phyloP scores from a whole-genome alignment of 441 rosid genomes.

The Erodium trifolium region DNA sequence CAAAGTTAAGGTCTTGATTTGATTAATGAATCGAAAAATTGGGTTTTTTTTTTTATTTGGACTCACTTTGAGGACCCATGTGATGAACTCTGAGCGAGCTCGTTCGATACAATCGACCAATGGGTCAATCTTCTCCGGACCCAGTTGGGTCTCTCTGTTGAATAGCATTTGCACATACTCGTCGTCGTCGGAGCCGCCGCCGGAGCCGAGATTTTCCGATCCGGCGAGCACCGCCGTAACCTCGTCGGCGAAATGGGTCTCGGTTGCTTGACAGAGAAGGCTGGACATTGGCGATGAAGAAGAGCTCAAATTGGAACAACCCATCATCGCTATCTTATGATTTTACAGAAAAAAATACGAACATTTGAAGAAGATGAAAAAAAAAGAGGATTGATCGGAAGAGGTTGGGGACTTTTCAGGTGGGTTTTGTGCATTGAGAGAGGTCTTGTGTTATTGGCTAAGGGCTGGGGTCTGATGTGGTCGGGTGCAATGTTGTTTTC shows the following conservation, averaged over 20 bases:
- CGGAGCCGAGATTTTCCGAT: too few relatives aligned
- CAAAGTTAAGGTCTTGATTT: too few relatives aligned
- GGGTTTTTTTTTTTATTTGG: neutral
- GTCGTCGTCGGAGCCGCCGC: constrained; percentile 12
- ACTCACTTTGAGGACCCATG: constrained; percentile 50
- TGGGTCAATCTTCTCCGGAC: constrained; percentile 22
- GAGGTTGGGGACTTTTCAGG: constrained; percentile 2
- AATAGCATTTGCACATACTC: constrained; percentile 28
- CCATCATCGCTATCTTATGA: neutral
- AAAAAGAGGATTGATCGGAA: neutral
- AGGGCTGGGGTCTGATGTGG: too few relatives aligned
- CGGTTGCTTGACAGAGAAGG: constrained; percentile 34
- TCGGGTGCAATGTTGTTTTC: too few relatives aligned
- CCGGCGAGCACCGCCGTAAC: too few relatives aligned
- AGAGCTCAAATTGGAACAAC: neutral
- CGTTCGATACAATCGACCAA: constrained; percentile 22
- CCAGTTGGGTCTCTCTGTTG: constrained; percentile 31
- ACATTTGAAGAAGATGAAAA: neutral
- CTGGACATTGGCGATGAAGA: constrained; percentile 12
- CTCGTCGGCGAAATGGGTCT: constrained; percentile 7
- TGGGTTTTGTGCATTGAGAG: constrained; percentile 27
- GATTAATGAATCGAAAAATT: neutral
- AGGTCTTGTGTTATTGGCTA: neutral
- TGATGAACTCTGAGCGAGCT: constrained; percentile 37
- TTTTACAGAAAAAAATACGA: neutral